Base-by-base conservation (phyloP, 2,329 filamentous ascomycete species). In the Paramyrothecium sp. region DNA sequence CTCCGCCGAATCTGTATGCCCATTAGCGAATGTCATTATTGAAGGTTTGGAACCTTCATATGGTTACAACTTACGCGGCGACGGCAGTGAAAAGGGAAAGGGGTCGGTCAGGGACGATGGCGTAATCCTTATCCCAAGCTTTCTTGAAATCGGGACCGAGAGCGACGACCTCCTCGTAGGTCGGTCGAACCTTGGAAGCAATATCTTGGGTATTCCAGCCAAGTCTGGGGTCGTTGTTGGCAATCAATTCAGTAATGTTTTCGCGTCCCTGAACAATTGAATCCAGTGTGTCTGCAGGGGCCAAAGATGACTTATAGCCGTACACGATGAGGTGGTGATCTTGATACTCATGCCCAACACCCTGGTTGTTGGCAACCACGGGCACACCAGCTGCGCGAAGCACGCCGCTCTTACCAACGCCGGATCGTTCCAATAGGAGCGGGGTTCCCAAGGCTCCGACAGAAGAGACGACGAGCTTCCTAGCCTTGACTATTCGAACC, bases 371-470 rank as follows among this genome's bases (percentile, higher is more conserved):
- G 3, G 74, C 69, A 1, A 80, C 65, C 2, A 78, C 63, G 2
- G 75, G 70, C 4, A 85, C 75, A 3, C 74, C 77, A 0, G 77
- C 73, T 21, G 69, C 69, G 38, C 74, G 63, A 2, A 87, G 74
- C 7, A 84, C 64, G 2, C 78, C 73, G 2, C 73, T 69, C 49
- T 75, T 73, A 30, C 83, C 84, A 7, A 89, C 64, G 10, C 86
- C 85, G 2, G 85, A 88, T 19, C 85, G 75, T 66, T 88, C 83
- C 1, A 88, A 76, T 3, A 88, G 74, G 1, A 71, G 69, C 0
- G 83, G 82, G 0, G 81, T 81, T 3, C 79, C 78, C 19, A 78
- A 73, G 0, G 81, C 75, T 13, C 83, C 83, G 17, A 59, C 77
- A 71, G 63, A 62, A 1, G 65, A 51, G 26, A 52, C 50, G 11